Conservation (phyloP, 2,329 filamentous ascomycete genomes). For the Fusarium gaditjirri region DNA sequence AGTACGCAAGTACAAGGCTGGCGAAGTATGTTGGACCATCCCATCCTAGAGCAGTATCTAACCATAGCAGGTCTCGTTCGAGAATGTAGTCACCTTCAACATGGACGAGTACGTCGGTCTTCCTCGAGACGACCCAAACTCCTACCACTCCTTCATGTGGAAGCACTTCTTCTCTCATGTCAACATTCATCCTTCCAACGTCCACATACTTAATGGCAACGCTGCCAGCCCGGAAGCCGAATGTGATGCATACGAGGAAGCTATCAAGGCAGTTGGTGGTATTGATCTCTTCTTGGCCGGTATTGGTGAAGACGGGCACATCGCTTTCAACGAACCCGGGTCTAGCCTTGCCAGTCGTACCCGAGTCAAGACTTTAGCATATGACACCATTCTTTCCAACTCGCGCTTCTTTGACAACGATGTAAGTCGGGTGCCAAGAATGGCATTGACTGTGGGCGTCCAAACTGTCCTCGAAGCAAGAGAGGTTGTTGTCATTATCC, state of each 20-base stretch:
- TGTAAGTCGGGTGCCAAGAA: slow-evolving; percentile 77
- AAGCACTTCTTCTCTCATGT: slow-evolving; percentile 89
- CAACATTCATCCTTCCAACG: slow-evolving; percentile 82
- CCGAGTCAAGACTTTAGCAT: slow-evolving; percentile 86
- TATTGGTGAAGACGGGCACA: slow-evolving; percentile 87
- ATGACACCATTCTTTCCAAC: slow-evolving; percentile 88
- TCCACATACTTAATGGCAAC: slow-evolving; percentile 87
- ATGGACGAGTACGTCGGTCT: slow-evolving; percentile 94
- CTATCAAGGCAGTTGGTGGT: slow-evolving; percentile 78
- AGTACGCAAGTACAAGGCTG: slow-evolving; percentile 76
- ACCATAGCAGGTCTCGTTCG: slow-evolving; percentile 75
- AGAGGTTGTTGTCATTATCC: slow-evolving; percentile 85
- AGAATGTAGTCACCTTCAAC: slow-evolving; percentile 91
- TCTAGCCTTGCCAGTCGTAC: slow-evolving; percentile 81
- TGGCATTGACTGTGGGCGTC: slow-evolving; percentile 86
- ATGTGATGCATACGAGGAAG: slow-evolving; percentile 81
- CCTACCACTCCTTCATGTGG: slow-evolving; percentile 94
- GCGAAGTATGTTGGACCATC: slow-evolving; percentile 56
- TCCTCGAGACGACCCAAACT: slow-evolving; percentile 83
- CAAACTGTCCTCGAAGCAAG: slow-evolving; percentile 83
- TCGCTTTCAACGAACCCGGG: slow-evolving; percentile 91
- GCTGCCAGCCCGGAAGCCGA: slow-evolving; percentile 79
- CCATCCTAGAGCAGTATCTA: neutral
- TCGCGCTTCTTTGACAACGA: slow-evolving; percentile 85
- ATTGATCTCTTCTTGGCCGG: slow-evolving; percentile 89